phyloP scores from a whole-genome alignment of 768 basidiomycete species.

The Kwoniella dendrophila region DNA sequence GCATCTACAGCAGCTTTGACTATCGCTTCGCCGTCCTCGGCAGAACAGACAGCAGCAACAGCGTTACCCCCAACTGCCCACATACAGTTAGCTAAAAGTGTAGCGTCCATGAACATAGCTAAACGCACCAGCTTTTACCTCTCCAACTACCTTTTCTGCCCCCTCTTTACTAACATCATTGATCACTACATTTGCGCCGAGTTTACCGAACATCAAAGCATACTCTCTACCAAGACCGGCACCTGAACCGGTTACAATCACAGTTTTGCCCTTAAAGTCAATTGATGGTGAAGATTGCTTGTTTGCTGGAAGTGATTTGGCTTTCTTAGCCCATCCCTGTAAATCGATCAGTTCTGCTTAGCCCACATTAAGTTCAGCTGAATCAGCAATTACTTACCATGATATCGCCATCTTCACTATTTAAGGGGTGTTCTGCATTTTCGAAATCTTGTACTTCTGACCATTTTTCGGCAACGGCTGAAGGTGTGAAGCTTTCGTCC shows the following conservation, averaged over 20 bases:
- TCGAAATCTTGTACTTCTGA: constrained; percentile 76
- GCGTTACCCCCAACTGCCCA: constrained; percentile 83
- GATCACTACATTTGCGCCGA: constrained; percentile 95
- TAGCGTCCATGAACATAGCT: background rate
- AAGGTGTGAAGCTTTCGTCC: constrained; percentile 87
- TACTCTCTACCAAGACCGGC: constrained; percentile 91
- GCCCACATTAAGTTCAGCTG: background rate
- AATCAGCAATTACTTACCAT: constrained; percentile 37
- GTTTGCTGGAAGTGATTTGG: constrained; percentile 69
- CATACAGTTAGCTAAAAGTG: background rate
- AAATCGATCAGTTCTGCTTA: constrained; percentile 16
- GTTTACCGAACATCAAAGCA: constrained; percentile 83
- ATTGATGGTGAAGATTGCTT: constrained; percentile 69
- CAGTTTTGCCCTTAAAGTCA: constrained; percentile 84
- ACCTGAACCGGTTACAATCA: constrained; percentile 91
- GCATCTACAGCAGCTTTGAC: constrained; percentile 82
- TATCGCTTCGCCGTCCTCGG: constrained; percentile 86
- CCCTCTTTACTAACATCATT: constrained; percentile 90
- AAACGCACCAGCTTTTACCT: constrained; percentile 71
- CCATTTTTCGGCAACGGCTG: constrained; percentile 89
- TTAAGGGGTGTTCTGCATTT: constrained; percentile 67
- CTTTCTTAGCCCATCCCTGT: constrained; percentile 64
- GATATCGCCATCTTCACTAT: constrained; percentile 62
- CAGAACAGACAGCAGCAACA: constrained; percentile 75
- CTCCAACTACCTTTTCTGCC: constrained; percentile 80